Evolutionary conservation across 352 stramenopile species (phyloP).

Genomic region (Globisporangium ultimum): DNA sequence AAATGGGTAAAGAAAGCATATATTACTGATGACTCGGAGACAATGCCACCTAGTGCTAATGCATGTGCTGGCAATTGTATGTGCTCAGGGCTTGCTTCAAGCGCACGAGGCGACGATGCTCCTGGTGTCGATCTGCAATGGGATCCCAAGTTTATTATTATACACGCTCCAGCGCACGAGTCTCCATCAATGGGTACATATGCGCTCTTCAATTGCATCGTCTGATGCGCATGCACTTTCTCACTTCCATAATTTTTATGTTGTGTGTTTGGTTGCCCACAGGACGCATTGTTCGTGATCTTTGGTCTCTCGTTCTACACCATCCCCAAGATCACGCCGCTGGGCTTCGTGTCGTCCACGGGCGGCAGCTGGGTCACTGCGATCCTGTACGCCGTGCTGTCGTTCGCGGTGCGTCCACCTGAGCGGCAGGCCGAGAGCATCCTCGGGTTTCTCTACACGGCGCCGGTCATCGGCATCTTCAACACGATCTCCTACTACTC

Average conservation of each 20-base stretch:
- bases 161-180: constrained; percentile 66
- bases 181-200: constrained; percentile 75
- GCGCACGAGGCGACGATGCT: constrained; percentile 71
- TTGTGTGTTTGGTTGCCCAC: neutral
- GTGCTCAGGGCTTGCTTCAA: constrained; percentile 49
- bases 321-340: constrained; percentile 79
- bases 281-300: constrained; percentile 81
- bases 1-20: constrained; percentile 36
- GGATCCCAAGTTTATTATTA: constrained; percentile 62
- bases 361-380: constrained; percentile 70
- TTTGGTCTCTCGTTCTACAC: constrained; percentile 86
- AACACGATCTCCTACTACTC: constrained; percentile 86
- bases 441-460: constrained; percentile 63
- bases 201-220: too few relatives aligned
- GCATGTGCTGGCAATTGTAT: neutral
- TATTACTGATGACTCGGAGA: too few relatives aligned
- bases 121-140: constrained; percentile 66
- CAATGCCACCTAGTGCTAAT: too few relatives aligned
- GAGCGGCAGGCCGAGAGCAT: constrained; percentile 40
- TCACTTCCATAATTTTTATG: neutral
- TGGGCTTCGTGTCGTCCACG: constrained; percentile 73
- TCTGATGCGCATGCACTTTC: too few relatives aligned
- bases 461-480: constrained; percentile 77
- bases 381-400: constrained; percentile 45
- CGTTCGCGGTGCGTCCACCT: constrained; percentile 53